Evolutionary conservation across 2,329 filamentous ascomycete species (phyloP), one percentile per base, ranked within the genome.

Genomic region (Trichoderma atrobrunneum): DNA sequence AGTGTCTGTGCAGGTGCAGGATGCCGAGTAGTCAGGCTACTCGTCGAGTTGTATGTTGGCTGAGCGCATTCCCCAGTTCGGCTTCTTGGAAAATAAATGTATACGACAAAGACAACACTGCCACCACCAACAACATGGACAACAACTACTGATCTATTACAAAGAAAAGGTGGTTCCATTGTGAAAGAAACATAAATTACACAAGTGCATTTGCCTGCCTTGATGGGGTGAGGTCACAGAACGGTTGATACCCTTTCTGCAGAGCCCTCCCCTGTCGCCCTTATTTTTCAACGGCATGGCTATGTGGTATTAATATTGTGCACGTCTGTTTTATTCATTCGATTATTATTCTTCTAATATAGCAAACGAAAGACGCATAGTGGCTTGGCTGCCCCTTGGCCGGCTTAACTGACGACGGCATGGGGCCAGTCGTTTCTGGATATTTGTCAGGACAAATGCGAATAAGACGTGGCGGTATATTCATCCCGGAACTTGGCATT

Each of bases 1-100:
- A 36, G 73, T 76, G 56, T 70, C 59, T 16, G 72, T 76, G 24
- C 76, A 77, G 68, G 77, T 81, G 60, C 78, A 76, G 60, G 78
- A 78, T 56, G 78, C 78, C 28, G 81, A 82, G 70, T 77, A 76
- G n/a, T 82, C 77, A 70, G 61, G 28, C 28, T 54, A 7, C 28
- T 43, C 51, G 43, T 34, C 21, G 26, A 21, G 16, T n/a, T 54
- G 39, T 3, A 34, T 62, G 6, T 18, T 61, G n/a, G 7, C 16
- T 39, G 14, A 57, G 18, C 39, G 48, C 16, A 65, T 62, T 36
- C 18, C 3, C 32, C 43, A 28, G 63, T 36, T 60, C 28, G 7
- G 18, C 60, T 66, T 61, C 54, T 64, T 60, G n/a, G 54, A 70
- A 43, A 43, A 36, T 51, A 61, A 69, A 43, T 71, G 61, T 71